These are phyloP conservation scores for Colletotrichum camelliae DNA, from an alignment of 2,329 filamentous ascomycete genomes.

Conservation along the genomic window DNA sequence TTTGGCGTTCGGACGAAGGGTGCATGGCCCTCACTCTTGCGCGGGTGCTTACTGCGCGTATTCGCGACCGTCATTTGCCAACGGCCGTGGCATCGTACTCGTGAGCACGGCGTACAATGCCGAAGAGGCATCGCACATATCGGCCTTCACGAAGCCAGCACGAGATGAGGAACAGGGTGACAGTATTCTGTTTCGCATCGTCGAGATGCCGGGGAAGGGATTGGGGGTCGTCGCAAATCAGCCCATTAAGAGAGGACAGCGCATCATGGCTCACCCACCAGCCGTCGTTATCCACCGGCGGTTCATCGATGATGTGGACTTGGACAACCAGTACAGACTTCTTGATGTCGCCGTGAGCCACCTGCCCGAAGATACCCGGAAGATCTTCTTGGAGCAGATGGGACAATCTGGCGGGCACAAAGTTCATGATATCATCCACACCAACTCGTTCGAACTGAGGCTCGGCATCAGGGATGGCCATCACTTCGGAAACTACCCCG, in stretches of 20 bases:
- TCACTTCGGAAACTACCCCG: conserved; percentile 27
- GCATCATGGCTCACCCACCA: conserved; percentile 35
- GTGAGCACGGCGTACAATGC: conserved; percentile 34
- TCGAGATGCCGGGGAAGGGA: conserved; percentile 33
- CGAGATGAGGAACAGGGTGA: not conserved
- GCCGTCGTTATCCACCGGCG: conserved; percentile 30
- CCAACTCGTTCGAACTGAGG: conserved; percentile 37
- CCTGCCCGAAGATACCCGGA: conserved; percentile 25
- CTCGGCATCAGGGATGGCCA: conserved; percentile 22
- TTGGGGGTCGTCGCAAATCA: conserved; percentile 35
- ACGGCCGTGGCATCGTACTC: conserved; percentile 41
- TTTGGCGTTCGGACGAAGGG: conserved; percentile 19
- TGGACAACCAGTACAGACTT: conserved; percentile 28
- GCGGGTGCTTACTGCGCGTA: conserved; percentile 36
- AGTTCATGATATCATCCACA: conserved; percentile 32
- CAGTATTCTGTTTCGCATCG: not conserved
- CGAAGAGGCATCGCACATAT: conserved; percentile 11
- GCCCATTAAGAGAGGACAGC: conserved; percentile 32
- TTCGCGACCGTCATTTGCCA: conserved; percentile 36
- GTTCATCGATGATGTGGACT: conserved; percentile 24
- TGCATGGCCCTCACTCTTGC: conserved; percentile 18
- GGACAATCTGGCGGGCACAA: conserved; percentile 25
- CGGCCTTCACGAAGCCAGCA: not conserved
- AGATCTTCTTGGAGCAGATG: conserved; percentile 30
- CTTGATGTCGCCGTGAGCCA: conserved; percentile 30